Evolutionary conservation across 805 yeast genomes (phyloP).

Genomic region (Saccharomycopsis oosterbeekiorum): DNA sequence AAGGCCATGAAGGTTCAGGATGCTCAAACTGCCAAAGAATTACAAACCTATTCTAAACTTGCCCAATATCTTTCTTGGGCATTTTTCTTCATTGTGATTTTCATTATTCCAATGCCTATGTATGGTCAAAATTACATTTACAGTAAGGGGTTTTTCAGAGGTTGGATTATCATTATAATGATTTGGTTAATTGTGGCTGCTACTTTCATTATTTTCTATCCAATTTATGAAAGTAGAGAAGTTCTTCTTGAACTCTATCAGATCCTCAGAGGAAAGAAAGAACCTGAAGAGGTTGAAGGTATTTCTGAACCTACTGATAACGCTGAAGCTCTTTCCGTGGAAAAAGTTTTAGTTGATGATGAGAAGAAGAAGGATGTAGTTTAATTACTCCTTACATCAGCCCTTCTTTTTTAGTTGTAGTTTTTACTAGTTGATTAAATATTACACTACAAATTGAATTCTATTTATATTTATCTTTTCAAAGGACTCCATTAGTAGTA

Average conservation of each 20-base stretch:
- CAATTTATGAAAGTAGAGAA: conserved; percentile 28
- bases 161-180: conserved; percentile 28
- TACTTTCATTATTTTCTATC: conserved; percentile 25
- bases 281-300: conserved; percentile 5
- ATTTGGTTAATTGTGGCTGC: conserved; percentile 28
- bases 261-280: conserved; percentile 19
- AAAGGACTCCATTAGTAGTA: background rate
- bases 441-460: background rate
- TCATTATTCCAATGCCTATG: conserved; percentile 27
- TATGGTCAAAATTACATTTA: conserved; percentile 27
- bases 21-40: conserved; percentile 18
- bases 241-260: conserved; percentile 17
- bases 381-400: background rate
- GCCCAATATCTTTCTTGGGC: conserved; percentile 22
- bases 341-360: background rate
- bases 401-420: background rate
- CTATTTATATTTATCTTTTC: background rate
- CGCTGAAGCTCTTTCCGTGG: background rate
- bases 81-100: conserved; percentile 23
- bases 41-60: conserved; percentile 22
- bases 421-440: background rate
- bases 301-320: background rate
- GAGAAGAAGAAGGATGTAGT: background rate
- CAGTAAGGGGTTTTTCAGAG: conserved; percentile 26
- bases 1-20: conserved; percentile 22